These are phyloP conservation scores for Dianthus caryophyllus DNA, from an alignment of 148 eudicot species.

Conservation along the genomic window DNA sequence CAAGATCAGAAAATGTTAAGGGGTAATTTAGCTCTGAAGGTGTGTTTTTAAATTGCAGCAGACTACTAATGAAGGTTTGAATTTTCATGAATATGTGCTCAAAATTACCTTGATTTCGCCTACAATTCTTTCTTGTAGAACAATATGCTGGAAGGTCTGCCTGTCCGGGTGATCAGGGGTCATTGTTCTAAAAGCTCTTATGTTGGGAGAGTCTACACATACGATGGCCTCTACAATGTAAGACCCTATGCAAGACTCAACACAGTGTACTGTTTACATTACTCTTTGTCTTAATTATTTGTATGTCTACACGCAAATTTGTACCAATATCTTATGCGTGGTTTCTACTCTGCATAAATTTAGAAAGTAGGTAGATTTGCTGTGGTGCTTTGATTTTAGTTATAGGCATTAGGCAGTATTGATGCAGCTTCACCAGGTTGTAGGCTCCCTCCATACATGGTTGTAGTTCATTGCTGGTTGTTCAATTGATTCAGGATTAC, in stretches of 20 bases:
- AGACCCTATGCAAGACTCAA: no score
- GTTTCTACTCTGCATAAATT: neutral
- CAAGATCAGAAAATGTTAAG: conserved; percentile 36
- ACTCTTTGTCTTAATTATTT: neutral
- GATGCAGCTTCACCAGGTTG: no score
- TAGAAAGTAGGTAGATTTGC: no score
- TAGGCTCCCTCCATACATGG: no score
- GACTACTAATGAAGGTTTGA: neutral
- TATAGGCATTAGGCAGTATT: no score
- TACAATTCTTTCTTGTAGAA: conserved; percentile 34
- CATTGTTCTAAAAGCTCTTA: conserved; percentile 33
- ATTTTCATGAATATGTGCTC: neutral
- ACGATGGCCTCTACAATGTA: conserved; percentile 68
- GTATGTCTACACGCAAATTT: no score
- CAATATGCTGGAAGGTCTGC: conserved; percentile 37
- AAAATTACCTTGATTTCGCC: neutral
- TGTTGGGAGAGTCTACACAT: conserved; percentile 43
- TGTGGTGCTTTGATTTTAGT: no score
- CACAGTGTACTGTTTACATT: no score
- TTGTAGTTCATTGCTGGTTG: no score
- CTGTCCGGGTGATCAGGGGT: conserved; percentile 48
- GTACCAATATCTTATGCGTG: no score
- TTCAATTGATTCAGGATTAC: no score
- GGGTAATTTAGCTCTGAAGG: conserved; percentile 45
- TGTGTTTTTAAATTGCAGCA: neutral